Base-by-base conservation (phyloP, 2,329 filamentous ascomycete species). In the Apiospora hydei region DNA sequence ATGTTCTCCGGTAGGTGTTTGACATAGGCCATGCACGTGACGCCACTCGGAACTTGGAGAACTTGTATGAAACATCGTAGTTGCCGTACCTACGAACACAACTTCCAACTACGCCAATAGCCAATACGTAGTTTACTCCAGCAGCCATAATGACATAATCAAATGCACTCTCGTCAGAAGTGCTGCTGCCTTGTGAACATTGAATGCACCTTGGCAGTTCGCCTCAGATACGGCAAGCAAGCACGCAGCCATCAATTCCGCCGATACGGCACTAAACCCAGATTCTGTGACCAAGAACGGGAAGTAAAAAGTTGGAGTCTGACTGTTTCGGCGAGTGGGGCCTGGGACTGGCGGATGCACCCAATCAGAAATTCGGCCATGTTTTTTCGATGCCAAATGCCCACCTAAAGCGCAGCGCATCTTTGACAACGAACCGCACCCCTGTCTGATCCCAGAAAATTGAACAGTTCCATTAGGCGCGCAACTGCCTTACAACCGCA, bases 391-490 rank as follows among this genome's bases (percentile, higher is more conserved):
- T 61, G 71, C 69, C 69, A 76, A 79, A 74, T 71, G 77, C 75
- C 78, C 78, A 80, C 77, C 78, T 74, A 79, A 79, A 78, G 26
- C n/a, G 44, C 66, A 46, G 41, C n/a, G 14, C 44, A 46, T 68
- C 44, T 44, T 68, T 72, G 70, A 72, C 71, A 75, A 73, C 72
- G 73, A 78, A 81, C 77, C 79, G 77, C 72, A 81, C 77, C 79
- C 79, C 79, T 80, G 79, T 81, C 78, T 78, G 71, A 76, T 74
- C 73, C 74, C 75, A 67, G 72, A 77, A 77, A 75, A 78, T 78
- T 73, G 69, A 74, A 76, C 70, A 71, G 46, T 68, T 51, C 61
- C 61, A 34, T 64, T 74, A 72, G 57, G 57, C 57, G 57, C 57
- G 57, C 34, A 64, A 41, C 34, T 64, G 57, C 34, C 53, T 38